A percentile compares a stretch with the other conserved stretches of the same genome.
phyloP scores from a whole-genome alignment of 495 filamentous ascomycete species.

The Jackrogersella multiformis region DNA sequence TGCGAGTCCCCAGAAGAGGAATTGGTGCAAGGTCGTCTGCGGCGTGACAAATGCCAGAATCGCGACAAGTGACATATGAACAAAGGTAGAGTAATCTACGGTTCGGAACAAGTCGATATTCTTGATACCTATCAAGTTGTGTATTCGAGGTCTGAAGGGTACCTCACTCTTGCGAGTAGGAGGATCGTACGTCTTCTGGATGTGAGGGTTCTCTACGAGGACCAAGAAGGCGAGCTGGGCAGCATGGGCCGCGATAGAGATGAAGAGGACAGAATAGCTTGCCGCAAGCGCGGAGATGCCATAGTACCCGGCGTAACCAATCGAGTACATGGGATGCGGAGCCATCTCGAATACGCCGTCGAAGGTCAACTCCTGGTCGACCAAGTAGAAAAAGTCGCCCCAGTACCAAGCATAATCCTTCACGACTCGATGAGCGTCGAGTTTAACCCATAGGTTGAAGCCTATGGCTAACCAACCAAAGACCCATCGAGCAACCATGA shows the following conservation, averaged over 20 bases:
- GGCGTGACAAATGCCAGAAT: constrained; percentile 79
- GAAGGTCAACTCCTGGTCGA: constrained; percentile 97
- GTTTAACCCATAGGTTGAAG: constrained; percentile 99
- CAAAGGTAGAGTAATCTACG: constrained; percentile 80
- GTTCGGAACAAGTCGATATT: constrained; percentile 89
- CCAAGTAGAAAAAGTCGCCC: constrained; percentile 99
- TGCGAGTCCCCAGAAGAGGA: constrained; percentile 83
- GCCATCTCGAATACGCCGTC: constrained; percentile 99
- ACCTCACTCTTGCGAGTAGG: constrained; percentile 70
- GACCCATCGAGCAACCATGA: constrained; percentile 81
- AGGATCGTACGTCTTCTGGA: constrained; percentile 96
- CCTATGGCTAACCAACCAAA: constrained; percentile 80
- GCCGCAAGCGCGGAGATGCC: constrained; percentile 99
- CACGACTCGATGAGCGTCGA: constrained; percentile 97
- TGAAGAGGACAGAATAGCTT: constrained; percentile 95
- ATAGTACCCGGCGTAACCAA: constrained; percentile 97
- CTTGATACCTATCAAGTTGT: constrained; percentile 79
- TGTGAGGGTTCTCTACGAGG: constrained; percentile 93
- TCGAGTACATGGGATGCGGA: constrained; percentile 98
- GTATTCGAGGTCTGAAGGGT: constrained; percentile 63
- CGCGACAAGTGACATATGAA: constrained; percentile 77
- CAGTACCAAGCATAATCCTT: constrained; percentile 99
- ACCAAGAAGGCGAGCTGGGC: constrained; percentile 93
- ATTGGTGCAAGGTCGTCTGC: constrained; percentile 74
- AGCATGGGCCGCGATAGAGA: constrained; percentile 93